Base-by-base conservation (phyloP, 2,329 filamentous ascomycete genomes). In the Zalaria obscura region DNA sequence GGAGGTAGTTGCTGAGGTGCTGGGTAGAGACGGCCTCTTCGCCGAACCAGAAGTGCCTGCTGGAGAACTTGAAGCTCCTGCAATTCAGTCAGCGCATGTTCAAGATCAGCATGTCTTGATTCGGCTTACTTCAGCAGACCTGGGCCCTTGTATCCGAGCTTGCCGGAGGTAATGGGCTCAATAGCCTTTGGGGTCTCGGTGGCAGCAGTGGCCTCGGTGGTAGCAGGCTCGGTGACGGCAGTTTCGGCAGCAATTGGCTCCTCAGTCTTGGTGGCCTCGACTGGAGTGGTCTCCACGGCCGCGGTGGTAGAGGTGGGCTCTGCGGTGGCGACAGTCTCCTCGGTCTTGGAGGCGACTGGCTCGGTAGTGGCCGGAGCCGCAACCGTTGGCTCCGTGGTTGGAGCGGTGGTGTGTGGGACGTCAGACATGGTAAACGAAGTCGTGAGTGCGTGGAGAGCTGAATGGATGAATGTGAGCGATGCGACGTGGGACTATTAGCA, bases 21-120 rank as follows among this genome's bases (percentile, higher is more conserved):
- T 89, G 81, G 53, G 76, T 66, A 56, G 87, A 76, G 45, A 93
- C 80, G 34, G 71, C 61, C 43, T 80, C 73, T 34, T 85, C 79
- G 40, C 69, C 66, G 51, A 70, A 61, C 67, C 66, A 71, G 59
- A 96, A 95, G 69, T 84, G 85, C 62, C 87, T 86, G 77, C 95
- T 95, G 63, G 80, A 78, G 69, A 87, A 88, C 55, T 85, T 78
- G 57, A 96, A 75, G 63, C 86, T 83, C 76, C 85, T 93, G 53
- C 29, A 6, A 5, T 2, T n/a, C 11, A 31, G 43, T 48, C 35
- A 48, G 47, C 40, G 6, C 28, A 11, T 42, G 44, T 27, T 37
- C 32, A 26, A n/a, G 29, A n/a, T 9, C 5, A 27, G 41, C 52
- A 50, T 56, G 50, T 18, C 28, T 29, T 8, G 5, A 18, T 33